These are phyloP conservation scores for Lyophyllum decastes DNA, from an alignment of 768 basidiomycete genomes.

Conservation along the genomic window DNA sequence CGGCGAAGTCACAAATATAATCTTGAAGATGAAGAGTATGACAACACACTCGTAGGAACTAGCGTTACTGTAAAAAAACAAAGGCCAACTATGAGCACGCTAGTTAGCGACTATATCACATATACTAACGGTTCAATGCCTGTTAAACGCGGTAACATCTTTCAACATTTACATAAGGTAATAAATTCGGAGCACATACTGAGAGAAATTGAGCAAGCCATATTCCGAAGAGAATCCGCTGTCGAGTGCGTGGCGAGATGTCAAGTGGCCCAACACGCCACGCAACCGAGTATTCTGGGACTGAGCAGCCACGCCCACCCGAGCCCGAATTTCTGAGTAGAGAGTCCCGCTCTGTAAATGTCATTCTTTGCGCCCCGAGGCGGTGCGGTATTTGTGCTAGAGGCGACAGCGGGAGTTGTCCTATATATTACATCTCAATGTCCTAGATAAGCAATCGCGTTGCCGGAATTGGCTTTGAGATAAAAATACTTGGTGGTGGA, in stretches of 20 bases:
- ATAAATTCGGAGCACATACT: constrained; percentile 40
- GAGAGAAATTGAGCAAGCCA: constrained; percentile 75
- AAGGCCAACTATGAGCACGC: neutral
- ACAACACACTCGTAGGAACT: constrained; percentile 68
- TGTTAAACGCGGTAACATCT: constrained; percentile 6
- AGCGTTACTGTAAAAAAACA: constrained; percentile 53
- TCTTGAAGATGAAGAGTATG: neutral
- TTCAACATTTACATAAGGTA: neutral
- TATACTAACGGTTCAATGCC: constrained; percentile 35
- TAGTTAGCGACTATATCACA: neutral
- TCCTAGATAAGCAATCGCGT: neutral
- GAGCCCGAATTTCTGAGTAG: constrained; percentile 5
- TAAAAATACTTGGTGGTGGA: neutral
- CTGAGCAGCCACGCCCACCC: neutral
- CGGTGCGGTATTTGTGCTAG: neutral
- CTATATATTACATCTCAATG: neutral
- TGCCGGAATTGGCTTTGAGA: neutral
- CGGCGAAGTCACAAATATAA: neutral
- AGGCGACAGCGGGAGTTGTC: neutral
- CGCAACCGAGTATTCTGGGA: neutral
- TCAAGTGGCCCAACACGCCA: constrained; percentile 52
- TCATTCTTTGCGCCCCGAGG: constrained; percentile 8
- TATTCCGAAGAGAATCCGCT: constrained; percentile 67
- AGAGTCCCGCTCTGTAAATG: constrained; percentile 15
- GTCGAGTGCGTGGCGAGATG: constrained; percentile 54